These are phyloP conservation scores for Cokeromyces recurvatus DNA, from an alignment of 371 early-diverging fungal species.

Conservation along the genomic window DNA sequence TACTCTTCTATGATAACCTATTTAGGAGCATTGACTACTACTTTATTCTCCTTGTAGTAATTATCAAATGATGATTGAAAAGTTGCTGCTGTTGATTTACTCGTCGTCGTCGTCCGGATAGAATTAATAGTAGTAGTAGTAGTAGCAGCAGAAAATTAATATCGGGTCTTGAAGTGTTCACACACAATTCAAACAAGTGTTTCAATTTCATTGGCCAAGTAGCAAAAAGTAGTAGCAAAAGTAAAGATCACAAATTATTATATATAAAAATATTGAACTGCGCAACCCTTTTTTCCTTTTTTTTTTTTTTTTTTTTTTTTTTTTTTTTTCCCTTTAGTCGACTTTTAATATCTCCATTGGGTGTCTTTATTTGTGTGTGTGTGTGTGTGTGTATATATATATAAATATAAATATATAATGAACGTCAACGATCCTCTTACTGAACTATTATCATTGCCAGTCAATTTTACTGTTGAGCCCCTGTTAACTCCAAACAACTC, in stretches of 20 bases:
- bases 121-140: too few species aligned
- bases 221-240: background rate
- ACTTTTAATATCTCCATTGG: background rate
- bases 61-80: too few species aligned
- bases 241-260: background rate
- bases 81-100: too few species aligned
- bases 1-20: too few species aligned
- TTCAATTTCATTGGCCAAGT: constrained; percentile 12
- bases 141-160: too few species aligned
- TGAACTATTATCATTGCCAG: constrained; percentile 23
- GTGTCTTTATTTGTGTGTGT: too few species aligned
- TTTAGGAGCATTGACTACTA: too few species aligned
- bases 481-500: background rate
- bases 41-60: too few species aligned
- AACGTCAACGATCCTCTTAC: constrained; percentile 16
- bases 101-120: too few species aligned
- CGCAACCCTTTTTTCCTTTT: background rate
- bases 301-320: constrained; percentile 14
- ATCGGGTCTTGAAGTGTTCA: too few species aligned
- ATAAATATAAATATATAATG: constrained; percentile 1
- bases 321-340: constrained; percentile 19
- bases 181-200: constrained; percentile 13
- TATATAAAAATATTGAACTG: too few species aligned
- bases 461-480: constrained; percentile 29
- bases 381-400: too few species aligned